Evolutionary conservation across 2,329 filamentous ascomycete species (phyloP).

Genomic region (Cordyceps cateniannulata): DNA sequence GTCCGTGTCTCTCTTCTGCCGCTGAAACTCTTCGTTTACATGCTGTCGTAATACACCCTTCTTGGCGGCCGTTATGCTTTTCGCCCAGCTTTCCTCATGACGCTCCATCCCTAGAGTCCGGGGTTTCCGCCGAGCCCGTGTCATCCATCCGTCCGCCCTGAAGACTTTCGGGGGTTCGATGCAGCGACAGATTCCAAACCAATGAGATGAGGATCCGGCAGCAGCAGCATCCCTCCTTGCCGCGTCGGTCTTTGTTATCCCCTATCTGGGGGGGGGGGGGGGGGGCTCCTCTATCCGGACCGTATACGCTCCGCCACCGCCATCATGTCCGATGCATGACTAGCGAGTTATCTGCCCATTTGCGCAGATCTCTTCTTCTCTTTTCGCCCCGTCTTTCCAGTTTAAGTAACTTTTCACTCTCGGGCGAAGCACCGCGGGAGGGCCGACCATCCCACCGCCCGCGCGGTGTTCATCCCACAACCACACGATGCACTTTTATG

Average conservation of each 20-base stretch:
- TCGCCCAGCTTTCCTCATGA: background rate
- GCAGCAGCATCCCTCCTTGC: too few species aligned
- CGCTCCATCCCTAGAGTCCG: background rate
- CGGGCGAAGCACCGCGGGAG: background rate
- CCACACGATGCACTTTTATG: too few species aligned
- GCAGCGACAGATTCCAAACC: background rate
- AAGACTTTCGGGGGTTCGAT: background rate
- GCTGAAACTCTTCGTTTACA: background rate
- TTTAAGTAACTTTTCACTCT: background rate
- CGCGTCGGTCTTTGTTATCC: background rate
- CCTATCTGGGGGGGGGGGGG: too few species aligned
- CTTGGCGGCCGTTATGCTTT: conserved; percentile 1
- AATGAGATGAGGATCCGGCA: background rate
- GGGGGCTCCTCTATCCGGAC: background rate
- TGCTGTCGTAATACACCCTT: background rate
- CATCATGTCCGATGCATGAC: background rate
- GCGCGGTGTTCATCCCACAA: background rate
- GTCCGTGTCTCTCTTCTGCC: background rate
- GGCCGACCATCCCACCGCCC: background rate
- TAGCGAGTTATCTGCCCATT: background rate
- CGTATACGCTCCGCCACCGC: background rate
- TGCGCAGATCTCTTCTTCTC: background rate
- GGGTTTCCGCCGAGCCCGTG: background rate
- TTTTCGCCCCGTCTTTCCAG: background rate
- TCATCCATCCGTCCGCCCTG: background rate